These are phyloP conservation scores for Cardamine resedifolia DNA, from an alignment of 345 rosid species.

Conservation along the genomic window DNA sequence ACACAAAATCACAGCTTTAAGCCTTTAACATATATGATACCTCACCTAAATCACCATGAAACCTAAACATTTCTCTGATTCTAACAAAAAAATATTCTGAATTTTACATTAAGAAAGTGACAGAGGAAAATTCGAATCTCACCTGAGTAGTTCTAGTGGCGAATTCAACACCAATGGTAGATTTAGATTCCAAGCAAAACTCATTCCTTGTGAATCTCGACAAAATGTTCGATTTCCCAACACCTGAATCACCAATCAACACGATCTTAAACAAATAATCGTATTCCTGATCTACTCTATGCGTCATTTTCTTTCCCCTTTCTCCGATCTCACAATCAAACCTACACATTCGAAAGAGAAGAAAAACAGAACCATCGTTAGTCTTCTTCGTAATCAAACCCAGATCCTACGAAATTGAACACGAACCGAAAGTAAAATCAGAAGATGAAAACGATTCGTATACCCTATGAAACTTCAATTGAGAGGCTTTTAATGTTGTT, in stretches of 20 bases:
- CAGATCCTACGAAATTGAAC: conserved; percentile 15
- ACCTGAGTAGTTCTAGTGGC: conserved; percentile 73
- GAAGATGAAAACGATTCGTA: background rate
- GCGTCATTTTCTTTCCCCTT: conserved; percentile 45
- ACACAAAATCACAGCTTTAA: conserved; percentile 20
- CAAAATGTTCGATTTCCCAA: conserved; percentile 74
- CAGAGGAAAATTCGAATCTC: background rate
- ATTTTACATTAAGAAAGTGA: background rate
- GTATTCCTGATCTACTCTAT: conserved; percentile 64
- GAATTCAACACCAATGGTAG: conserved; percentile 75
- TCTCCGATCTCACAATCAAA: conserved; percentile 37
- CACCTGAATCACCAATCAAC: conserved; percentile 76
- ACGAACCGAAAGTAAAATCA: background rate
- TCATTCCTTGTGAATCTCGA: conserved; percentile 70
- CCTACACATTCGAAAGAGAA: conserved; percentile 13
- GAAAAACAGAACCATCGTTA: background rate
- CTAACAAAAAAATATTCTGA: background rate
- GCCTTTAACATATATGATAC: background rate
- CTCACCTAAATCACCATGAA: conserved; percentile 8
- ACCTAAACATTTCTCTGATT: background rate
- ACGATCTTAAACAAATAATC: conserved; percentile 79
- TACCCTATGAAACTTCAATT: conserved; percentile 7
- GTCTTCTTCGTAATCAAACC: background rate
- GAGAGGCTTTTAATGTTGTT: background rate
- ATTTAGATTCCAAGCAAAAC: conserved; percentile 72